Evolutionary conservation across 1,139 yeast genomes (phyloP), one percentile per base, ranked within the genome.

Genomic region (Pichia norvegensis): DNA sequence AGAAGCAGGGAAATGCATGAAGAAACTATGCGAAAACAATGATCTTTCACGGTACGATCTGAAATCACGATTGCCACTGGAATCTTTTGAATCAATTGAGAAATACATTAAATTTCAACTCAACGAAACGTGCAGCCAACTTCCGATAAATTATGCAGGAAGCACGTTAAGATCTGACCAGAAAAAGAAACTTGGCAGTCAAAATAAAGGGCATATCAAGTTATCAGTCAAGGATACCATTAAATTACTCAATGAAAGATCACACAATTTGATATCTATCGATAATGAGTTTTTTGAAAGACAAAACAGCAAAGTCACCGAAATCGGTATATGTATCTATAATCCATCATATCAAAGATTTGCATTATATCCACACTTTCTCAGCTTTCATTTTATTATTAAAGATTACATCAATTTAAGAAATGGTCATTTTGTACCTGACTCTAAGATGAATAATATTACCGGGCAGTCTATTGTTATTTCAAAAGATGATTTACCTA

Each of bases 281-380:
- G 92, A 84, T 59, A 68, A 81, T 11, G 92, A 84, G 59, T 82
- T 84, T 4, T 80, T 69, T 67, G 94, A 84, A 55, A 55, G 63
- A 17, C 62, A 72, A 49, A 66, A 63, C 10, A 55, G 64, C 17
- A 51, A 64, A 11, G 67, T 83, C 21, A 81, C 86, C 0, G 94
- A 84, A 59, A 72, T 83, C 42, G 94, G 94, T 3, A 63, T 84
- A 3, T 69, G 85, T 2, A 72, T 83, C 6, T 82, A 76, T 59
- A 85, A 81, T 52, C 86, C 88, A 17, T 54, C 70, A 23, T 69
- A 63, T 40, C 78, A 74, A 51, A 55, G 52, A 38, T 41, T 49
- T 40, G 63, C 76, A 4, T 51, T 69, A 33, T 48, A 65, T 13
- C 84, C 84, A 0, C 63, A 66, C 31, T 64, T 76, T 39, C 62